These are phyloP conservation scores for Tetrapisispora phaffii DNA, from an alignment of 805 yeast species.

Conservation along the genomic window DNA sequence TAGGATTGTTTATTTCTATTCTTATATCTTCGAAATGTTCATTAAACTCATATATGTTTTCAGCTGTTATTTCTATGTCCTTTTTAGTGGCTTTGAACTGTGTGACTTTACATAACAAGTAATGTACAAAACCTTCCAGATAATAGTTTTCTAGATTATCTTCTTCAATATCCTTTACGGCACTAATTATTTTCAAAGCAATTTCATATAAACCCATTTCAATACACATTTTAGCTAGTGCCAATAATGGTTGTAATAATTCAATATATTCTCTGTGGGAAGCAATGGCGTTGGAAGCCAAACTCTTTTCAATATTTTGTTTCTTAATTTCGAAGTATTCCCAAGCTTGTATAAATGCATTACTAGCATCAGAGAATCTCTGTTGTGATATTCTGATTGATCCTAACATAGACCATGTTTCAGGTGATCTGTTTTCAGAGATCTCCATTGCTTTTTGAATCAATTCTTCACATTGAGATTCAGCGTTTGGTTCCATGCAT, in stretches of 20 bases:
- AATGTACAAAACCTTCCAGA: constrained; percentile 68
- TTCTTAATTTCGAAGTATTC: constrained; percentile 48
- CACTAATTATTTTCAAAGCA: constrained; percentile 54
- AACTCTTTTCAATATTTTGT: constrained; percentile 34
- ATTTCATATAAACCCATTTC: constrained; percentile 67
- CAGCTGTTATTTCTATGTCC: constrained; percentile 15
- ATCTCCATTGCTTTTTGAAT: constrained; percentile 55
- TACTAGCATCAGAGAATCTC: constrained; percentile 57
- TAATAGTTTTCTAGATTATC: constrained; percentile 74
- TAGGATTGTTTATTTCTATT: constrained; percentile 31
- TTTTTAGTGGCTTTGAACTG: constrained; percentile 18
- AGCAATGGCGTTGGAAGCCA: constrained; percentile 23
- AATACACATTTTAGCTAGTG: constrained; percentile 62
- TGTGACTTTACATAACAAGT: constrained; percentile 36
- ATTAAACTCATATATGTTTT: constrained; percentile 27
- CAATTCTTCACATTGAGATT: constrained; percentile 61
- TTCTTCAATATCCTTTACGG: constrained; percentile 72
- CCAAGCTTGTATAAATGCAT: constrained; percentile 66
- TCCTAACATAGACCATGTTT: constrained; percentile 71
- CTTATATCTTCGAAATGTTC: constrained; percentile 29
- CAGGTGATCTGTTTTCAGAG: constrained; percentile 53
- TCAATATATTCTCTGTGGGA: constrained; percentile 45
- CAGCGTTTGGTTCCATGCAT: constrained; percentile 91
- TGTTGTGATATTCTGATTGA: constrained; percentile 87
- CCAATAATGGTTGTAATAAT: constrained; percentile 60